phyloP scores from a whole-genome alignment of 257 asterid genomes.

The Petunia axillaris region DNA sequence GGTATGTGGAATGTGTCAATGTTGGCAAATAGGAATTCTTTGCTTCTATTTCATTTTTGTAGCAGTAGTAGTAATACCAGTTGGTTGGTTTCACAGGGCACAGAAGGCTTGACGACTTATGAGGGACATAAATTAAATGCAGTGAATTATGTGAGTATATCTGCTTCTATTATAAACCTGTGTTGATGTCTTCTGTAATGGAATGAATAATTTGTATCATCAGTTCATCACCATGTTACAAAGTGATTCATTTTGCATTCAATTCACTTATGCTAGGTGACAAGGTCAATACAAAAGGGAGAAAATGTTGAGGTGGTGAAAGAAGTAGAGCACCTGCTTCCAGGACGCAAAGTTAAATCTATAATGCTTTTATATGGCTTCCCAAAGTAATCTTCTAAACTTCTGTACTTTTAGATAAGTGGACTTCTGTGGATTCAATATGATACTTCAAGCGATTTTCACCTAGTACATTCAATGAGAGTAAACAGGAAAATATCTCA shows the following conservation, averaged over 20 bases:
- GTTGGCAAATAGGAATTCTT: background rate
- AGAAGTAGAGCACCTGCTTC: conserved; percentile 17
- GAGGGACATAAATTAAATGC: conserved; percentile 1
- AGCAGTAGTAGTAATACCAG: background rate
- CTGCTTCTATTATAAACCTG: background rate
- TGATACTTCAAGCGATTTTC: background rate
- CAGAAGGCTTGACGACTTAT: conserved; percentile 4
- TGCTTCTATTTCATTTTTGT: background rate
- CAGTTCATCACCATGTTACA: background rate
- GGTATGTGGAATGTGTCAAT: background rate
- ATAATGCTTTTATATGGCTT: conserved; percentile 22
- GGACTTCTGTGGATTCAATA: conserved; percentile 15
- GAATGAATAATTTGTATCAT: background rate
- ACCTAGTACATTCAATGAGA: background rate
- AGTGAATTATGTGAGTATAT: conserved; percentile 21
- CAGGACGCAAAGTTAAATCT: conserved; percentile 21
- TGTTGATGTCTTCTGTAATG: background rate
- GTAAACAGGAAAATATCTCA: background rate
- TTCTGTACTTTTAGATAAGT: background rate
- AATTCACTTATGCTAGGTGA: conserved; percentile 14
- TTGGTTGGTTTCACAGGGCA: background rate
- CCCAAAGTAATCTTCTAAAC: conserved; percentile 16
- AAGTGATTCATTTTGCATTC: conserved; percentile 6
- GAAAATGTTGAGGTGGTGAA: conserved; percentile 23
- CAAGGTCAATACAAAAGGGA: conserved; percentile 16